These are phyloP conservation scores for Xanthoceras sorbifolium DNA, from an alignment of 345 rosid species.

Conservation along the genomic window DNA sequence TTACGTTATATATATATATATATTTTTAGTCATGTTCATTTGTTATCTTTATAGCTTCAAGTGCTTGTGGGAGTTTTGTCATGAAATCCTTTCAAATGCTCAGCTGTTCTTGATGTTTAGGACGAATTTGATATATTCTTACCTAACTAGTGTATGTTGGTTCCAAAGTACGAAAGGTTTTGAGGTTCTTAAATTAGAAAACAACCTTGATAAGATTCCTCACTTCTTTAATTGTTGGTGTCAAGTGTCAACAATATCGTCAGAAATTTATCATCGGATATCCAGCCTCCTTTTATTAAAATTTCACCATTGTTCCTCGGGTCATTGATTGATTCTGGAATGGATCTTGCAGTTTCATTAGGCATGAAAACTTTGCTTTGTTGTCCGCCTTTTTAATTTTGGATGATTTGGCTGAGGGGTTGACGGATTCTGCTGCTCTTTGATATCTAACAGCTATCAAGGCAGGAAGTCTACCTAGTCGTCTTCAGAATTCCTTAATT, in stretches of 20 bases:
- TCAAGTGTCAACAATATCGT: background rate
- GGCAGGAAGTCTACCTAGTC: background rate
- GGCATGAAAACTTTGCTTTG: background rate
- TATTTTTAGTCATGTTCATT: background rate
- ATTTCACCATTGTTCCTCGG: background rate
- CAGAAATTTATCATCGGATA: background rate
- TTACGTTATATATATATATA: background rate
- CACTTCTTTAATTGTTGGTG: background rate
- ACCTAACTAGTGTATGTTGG: background rate
- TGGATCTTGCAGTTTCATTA: background rate
- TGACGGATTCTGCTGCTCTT: background rate
- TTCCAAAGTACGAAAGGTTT: background rate
- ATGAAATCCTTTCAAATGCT: background rate
- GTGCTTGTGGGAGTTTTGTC: background rate
- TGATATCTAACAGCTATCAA: background rate
- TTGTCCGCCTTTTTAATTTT: background rate
- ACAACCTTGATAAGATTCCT: background rate
- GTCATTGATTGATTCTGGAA: background rate
- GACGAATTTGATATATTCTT: background rate
- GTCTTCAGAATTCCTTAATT: background rate
- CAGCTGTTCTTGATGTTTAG: background rate
- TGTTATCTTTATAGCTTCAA: background rate
- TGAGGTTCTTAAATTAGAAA: background rate
- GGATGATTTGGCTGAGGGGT: background rate
- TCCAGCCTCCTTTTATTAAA: background rate